Evolutionary conservation across 2,329 filamentous ascomycete species (phyloP).

Genomic region (Ophiostoma triangulosporum): DNA sequence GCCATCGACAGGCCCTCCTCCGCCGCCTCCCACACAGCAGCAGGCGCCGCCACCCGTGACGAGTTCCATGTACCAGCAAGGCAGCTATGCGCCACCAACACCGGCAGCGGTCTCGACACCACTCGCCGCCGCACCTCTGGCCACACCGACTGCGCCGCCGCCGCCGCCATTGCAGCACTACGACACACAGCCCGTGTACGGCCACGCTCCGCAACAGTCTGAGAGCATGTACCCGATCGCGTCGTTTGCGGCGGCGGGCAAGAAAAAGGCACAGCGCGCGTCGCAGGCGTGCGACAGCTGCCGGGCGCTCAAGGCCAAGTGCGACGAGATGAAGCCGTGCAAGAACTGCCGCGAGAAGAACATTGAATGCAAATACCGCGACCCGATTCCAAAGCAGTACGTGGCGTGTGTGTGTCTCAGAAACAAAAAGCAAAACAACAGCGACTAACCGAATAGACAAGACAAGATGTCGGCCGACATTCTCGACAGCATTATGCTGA

Average conservation of each 20-base stretch:
- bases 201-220: conserved; percentile 19
- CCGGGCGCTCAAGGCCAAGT: conserved; percentile 77
- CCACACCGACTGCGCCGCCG: conserved; percentile 9
- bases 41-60: conserved; percentile 8
- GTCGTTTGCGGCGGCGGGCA: conserved; percentile 30
- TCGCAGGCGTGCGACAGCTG: conserved; percentile 83
- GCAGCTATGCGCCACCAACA: conserved; percentile 22
- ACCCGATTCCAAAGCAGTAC: conserved; percentile 83
- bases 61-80: conserved; percentile 23
- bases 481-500: conserved; percentile 33
- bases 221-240: conserved; percentile 26
- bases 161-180: conserved; percentile 20
- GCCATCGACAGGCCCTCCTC: conserved; percentile 25
- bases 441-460: conserved; percentile 25
- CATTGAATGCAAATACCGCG: conserved; percentile 74
- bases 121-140: neutral
- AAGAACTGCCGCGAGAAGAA: conserved; percentile 83
- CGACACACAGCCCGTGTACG: conserved; percentile 19
- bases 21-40: conserved; percentile 16
- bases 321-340: conserved; percentile 72
- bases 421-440: neutral
- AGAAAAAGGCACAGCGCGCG: conserved; percentile 51
- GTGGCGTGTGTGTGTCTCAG: conserved; percentile 20
- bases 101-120: neutral
- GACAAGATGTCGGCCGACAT: conserved; percentile 50